Evolutionary conservation across 2,329 filamentous ascomycete genomes (phyloP), one percentile per base, ranked within the genome.

Genomic region (Cercospora janseana): DNA sequence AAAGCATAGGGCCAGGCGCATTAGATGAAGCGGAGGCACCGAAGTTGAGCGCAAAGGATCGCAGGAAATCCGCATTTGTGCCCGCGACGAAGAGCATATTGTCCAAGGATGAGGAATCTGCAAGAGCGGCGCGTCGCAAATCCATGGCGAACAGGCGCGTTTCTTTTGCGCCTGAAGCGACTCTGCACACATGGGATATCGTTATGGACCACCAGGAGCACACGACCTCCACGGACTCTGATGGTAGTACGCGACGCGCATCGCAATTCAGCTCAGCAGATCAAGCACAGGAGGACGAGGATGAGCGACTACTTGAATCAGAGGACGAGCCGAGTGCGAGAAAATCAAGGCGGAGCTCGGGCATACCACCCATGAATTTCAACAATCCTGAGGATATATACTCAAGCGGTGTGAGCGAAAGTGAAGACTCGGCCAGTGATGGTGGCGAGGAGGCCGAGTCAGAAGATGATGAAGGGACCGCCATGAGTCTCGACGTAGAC

Each of bases 131-230:
- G 35, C 85, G 93, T 56, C 81, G 93, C 60, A 97, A 97, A 68
- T 66, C 63, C 23, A 57, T 64, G 37, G 80, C 92, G 40, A 95
- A 93, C 67, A 83, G 93, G 63, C 83, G 93, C 65, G 93, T 98
- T 26, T 97, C 92, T 0, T 98, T 98, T 70, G 93, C 93, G 4
- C 93, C 93, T 1, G 93, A 98, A 71, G 93, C 93, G 9, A 98
- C 93, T 3, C 78, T 98, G 27, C 93, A 98, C 67, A 98, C 93
- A 0, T 97, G 95, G 79, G 91, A 97, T 65, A 91, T 93, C 24
- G 49, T 52, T 13, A 82, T 96, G 35, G 92, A 97, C 64, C 87
- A 91, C 56, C 89, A 91, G 64, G 91, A 96, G 66, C 88, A 88
- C 15, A 94, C 90, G 1, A 87, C 85, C 10, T 84, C 82, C 8